A percentile compares a stretch with the other conserved stretches of the same genome.
Conservation (phyloP, 2,329 filamentous ascomycete genomes). For the Raffaelea arxii region DNA sequence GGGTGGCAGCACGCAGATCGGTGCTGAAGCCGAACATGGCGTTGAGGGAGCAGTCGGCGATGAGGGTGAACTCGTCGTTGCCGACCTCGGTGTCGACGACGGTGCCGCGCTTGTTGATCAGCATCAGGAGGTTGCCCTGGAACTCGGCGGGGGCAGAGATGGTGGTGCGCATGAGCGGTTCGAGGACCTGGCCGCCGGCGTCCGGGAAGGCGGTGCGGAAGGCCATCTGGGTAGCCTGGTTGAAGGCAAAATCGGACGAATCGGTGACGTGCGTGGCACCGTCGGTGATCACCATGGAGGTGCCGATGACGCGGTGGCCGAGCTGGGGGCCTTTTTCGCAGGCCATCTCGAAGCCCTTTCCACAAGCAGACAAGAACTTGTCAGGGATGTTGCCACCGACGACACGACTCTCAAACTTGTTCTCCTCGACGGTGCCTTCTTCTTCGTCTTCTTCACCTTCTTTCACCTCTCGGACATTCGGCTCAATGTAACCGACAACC, state of each 20-base stretch:
- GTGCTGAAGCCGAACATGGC: conserved; percentile 97
- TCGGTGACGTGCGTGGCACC: conserved; percentile 96
- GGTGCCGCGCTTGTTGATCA: conserved; percentile 93
- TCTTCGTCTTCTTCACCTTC: not conserved
- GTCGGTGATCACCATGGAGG: conserved; percentile 87
- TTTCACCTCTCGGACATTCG: conserved; percentile 41
- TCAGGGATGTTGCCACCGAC: conserved; percentile 86
- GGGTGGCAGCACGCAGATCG: conserved; percentile 82
- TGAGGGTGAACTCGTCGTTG: conserved; percentile 84
- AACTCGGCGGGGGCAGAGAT: conserved; percentile 95
- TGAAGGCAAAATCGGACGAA: conserved; percentile 95
- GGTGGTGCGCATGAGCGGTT: conserved; percentile 96
- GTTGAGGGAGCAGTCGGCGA: conserved; percentile 87
- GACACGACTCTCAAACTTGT: conserved; percentile 80
- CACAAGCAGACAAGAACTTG: conserved; percentile 89
- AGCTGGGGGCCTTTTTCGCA: conserved; percentile 83
- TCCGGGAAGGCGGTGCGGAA: conserved; percentile 89
- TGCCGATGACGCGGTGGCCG: conserved; percentile 85
- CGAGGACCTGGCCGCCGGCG: conserved; percentile 73
- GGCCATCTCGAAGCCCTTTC: conserved; percentile 81
- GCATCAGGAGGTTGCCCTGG: conserved; percentile 87
- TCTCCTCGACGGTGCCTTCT: conserved; percentile 45
- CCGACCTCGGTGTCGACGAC: conserved; percentile 95
- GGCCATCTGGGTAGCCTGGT: conserved; percentile 85
- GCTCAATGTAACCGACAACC: conserved; percentile 86